phyloP scores from a whole-genome alignment of 495 filamentous ascomycete genomes.

The Chaetomium cochliodes region DNA sequence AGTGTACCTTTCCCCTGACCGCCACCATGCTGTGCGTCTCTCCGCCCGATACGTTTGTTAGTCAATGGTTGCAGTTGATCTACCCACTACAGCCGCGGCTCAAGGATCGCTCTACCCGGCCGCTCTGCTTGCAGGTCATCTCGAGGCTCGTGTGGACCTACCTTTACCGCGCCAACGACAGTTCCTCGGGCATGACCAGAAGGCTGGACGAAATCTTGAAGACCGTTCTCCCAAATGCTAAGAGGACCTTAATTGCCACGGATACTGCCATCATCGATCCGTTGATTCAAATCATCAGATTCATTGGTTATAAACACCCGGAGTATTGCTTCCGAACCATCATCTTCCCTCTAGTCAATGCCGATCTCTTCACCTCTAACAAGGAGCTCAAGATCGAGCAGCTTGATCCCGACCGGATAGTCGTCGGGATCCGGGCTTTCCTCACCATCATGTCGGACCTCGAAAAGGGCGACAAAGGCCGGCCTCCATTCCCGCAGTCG shows the following conservation, averaged over 20 bases:
- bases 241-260: conserved; percentile 71
- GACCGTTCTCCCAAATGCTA: conserved; percentile 74
- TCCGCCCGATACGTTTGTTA: conserved; percentile 73
- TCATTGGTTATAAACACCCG: conserved; percentile 91
- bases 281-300: conserved; percentile 86
- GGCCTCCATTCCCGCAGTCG: conserved; percentile 75
- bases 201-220: conserved; percentile 86
- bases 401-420: conserved; percentile 92
- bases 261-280: conserved; percentile 83
- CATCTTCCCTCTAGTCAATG: conserved; percentile 92
- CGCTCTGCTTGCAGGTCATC: conserved; percentile 81
- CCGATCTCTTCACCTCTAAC: conserved; percentile 75
- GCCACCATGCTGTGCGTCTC: conserved; percentile 85
- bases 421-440: conserved; percentile 92
- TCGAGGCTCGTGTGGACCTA: conserved; percentile 96
- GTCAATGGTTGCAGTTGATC: conserved; percentile 81
- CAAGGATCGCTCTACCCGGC: conserved; percentile 77
- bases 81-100: conserved; percentile 70
- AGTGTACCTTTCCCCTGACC: conserved; percentile 78
- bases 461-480: conserved; percentile 76
- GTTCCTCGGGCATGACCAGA: conserved; percentile 60
- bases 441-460: conserved; percentile 88
- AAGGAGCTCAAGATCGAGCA: conserved; percentile 85
- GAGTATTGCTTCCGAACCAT: conserved; percentile 89
- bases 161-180: conserved; percentile 77